phyloP scores from a whole-genome alignment of 1,139 yeast genomes.

The Taiozyma onychis region DNA sequence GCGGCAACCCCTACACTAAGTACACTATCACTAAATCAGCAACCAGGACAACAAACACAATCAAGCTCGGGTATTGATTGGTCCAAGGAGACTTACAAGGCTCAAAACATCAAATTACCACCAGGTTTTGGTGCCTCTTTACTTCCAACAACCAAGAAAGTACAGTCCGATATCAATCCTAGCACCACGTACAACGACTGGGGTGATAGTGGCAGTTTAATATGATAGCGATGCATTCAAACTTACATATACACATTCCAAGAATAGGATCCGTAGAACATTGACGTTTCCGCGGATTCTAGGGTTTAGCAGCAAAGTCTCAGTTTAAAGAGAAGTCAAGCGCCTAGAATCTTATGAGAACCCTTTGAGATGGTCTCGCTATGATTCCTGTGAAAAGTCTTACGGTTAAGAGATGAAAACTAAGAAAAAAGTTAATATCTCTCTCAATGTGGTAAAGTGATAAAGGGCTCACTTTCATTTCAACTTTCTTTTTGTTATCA shows the following conservation, averaged over 20 bases:
- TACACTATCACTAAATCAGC: not conserved
- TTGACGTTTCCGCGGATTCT: not conserved
- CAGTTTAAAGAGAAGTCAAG: not conserved
- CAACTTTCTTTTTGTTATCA: too few relatives aligned
- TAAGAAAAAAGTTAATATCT: too few relatives aligned
- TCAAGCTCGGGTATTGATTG: constrained; percentile 11
- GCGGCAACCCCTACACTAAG: not conserved
- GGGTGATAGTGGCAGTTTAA: constrained; percentile 10
- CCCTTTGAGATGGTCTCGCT: not conserved
- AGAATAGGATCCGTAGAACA: not conserved
- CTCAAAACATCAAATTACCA: constrained; percentile 14
- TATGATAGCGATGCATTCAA: not conserved
- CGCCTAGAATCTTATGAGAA: not conserved
- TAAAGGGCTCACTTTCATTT: not conserved
- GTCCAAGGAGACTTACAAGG: constrained; percentile 12
- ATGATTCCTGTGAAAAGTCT: not conserved
- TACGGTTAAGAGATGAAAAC: not conserved
- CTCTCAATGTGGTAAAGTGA: not conserved
- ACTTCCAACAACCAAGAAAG: constrained; percentile 11
- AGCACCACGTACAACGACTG: constrained; percentile 2
- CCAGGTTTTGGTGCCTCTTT: constrained; percentile 20
- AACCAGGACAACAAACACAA: not conserved
- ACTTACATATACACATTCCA: not conserved
- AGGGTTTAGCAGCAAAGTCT: not conserved
- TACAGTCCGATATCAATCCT: not conserved